A percentile compares a stretch with the other conserved stretches of the same genome.
Conservation (phyloP, 1,139 yeast species). For the Yamadazyma diospyri region DNA sequence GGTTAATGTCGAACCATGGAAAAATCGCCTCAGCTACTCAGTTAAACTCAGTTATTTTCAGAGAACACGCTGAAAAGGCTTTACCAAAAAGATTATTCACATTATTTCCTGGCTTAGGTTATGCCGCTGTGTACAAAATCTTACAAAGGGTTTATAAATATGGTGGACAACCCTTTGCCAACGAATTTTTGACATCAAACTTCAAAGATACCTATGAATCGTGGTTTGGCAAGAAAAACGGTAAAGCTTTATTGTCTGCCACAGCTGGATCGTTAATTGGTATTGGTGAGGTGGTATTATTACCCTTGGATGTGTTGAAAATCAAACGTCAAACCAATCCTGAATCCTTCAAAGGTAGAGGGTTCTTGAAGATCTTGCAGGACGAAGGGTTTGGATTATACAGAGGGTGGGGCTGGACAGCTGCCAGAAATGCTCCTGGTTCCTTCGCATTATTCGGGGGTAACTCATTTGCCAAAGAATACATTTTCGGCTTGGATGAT, state of each 20-base stretch:
- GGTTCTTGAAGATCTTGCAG: slow-evolving; percentile 74
- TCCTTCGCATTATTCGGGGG: slow-evolving; percentile 97
- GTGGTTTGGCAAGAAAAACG: slow-evolving; percentile 87
- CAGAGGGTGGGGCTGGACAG: slow-evolving; percentile 99
- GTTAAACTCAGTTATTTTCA: slow-evolving; percentile 82
- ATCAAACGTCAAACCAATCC: slow-evolving; percentile 99
- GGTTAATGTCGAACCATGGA: slow-evolving; percentile 94
- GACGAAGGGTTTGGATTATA: slow-evolving; percentile 94
- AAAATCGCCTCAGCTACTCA: slow-evolving; percentile 59
- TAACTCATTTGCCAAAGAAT: slow-evolving; percentile 97
- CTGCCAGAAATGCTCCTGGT: slow-evolving; percentile 99
- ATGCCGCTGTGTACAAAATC: slow-evolving; percentile 96
- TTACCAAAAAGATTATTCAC: slow-evolving; percentile 72
- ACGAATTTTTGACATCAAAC: slow-evolving; percentile 80
- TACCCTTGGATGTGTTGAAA: slow-evolving; percentile 94
- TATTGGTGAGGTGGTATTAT: slow-evolving; percentile 92
- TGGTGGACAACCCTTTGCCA: slow-evolving; percentile 99
- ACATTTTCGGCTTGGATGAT: slow-evolving; percentile 80
- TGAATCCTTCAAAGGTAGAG: slow-evolving; percentile 96
- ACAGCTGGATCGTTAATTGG: slow-evolving; percentile 97
- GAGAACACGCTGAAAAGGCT: slow-evolving; percentile 72
- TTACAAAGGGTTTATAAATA: slow-evolving; percentile 97
- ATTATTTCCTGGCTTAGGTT: slow-evolving; percentile 95
- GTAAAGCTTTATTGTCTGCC: slow-evolving; percentile 94
- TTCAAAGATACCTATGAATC: slow-evolving; percentile 68